Percentiles rank a stretch among this genome's conserved stretches.
Conservation (phyloP, 2,329 filamentous ascomycete species). For the Paraphaeosphaeria sporulosa region DNA sequence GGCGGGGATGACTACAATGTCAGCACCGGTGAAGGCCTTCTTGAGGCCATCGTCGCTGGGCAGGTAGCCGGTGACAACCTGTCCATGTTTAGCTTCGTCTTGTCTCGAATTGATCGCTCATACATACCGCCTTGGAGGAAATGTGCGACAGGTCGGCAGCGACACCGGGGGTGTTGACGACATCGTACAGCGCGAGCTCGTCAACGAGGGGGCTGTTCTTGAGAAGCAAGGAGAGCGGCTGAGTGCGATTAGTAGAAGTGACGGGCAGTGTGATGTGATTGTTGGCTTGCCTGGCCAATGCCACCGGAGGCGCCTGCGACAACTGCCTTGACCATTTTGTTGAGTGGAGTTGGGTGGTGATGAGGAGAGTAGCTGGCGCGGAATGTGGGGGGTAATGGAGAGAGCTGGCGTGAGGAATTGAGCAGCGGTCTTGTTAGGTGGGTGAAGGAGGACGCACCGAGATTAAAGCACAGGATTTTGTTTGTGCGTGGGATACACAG, state of each 20-base stretch:
- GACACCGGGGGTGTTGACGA: conserved; percentile 97
- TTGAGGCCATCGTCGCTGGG: conserved; percentile 85
- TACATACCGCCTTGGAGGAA: conserved; percentile 79
- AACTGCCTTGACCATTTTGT: conserved; percentile 52
- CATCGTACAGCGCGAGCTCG: conserved; percentile 97
- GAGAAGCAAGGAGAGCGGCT: conserved; percentile 96
- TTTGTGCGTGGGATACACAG: conserved; percentile 28
- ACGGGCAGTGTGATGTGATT: conserved; percentile 10
- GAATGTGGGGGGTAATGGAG: conserved; percentile 20
- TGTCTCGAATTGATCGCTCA: conserved; percentile 14
- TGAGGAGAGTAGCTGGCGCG: conserved; percentile 20
- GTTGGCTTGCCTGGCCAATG: conserved; percentile 84
- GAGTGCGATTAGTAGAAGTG: conserved; percentile 21
- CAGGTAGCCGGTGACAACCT: conserved; percentile 86
- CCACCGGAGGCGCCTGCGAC: conserved; percentile 97
- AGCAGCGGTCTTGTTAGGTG: conserved; percentile 21
- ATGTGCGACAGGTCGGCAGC: conserved; percentile 97
- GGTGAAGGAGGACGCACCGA: conserved; percentile 12
- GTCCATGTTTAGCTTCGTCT: conserved; percentile 26
- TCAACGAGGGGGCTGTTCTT: conserved; percentile 89
- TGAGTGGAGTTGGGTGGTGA: conserved; percentile 20
- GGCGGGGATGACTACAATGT: conserved; percentile 96
- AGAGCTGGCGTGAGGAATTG: conserved; percentile 24
- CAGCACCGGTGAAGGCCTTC: conserved; percentile 86
- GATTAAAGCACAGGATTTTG: conserved; percentile 18